Base-by-base conservation (phyloP, 2,329 filamentous ascomycete species). In the Nothophaeocryptopus gaeumannii region DNA sequence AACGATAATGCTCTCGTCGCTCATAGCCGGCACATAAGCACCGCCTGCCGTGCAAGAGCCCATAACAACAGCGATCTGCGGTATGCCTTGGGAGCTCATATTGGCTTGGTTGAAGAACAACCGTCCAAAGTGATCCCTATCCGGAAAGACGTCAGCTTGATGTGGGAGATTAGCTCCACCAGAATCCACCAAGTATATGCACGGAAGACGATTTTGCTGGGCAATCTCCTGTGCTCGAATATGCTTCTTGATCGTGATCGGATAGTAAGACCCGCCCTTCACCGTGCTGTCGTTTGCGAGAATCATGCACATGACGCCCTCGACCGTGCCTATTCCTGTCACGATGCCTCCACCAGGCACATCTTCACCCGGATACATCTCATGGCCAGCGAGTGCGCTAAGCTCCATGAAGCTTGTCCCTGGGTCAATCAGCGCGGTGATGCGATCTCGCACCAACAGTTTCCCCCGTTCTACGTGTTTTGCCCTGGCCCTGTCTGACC, bases 81-180 rank as follows among this genome's bases (percentile, higher is more conserved):
- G 92, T 54, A 97, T 95, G 4, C 90, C 89, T 59, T 85, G 74
- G 2, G 86, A 81, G 60, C 88, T 93, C 90, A 97, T 96, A 63
- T 89, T 80, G 2, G 93, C 92, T 72, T 99, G 92, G 73, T 99
- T 96, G 78, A 87, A 99, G 77, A 99, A 99, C 67, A 97, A 96
- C 58, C 92, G 88, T 32, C 92, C 90, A 67, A 99, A 97, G 70
- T 97, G 92, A 47, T 96, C 89, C 58, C 85, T 80, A 69, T 97
- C 92, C 1, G 92, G 93, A 70, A 99, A 97, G 50, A 97, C 92
- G 66, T 96, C 89, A 33, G 91, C 86, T 72, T 99, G 92, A 65
- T 96, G 88, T 11, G 91, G 93, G 13, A 99, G 81, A 69, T 97
- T 96, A 50, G 91, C 93, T 57, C 92, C 92, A 39, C 93, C 92